Base-by-base conservation (phyloP, 257 asterid species). In the Solanum ossicruentum region DNA sequence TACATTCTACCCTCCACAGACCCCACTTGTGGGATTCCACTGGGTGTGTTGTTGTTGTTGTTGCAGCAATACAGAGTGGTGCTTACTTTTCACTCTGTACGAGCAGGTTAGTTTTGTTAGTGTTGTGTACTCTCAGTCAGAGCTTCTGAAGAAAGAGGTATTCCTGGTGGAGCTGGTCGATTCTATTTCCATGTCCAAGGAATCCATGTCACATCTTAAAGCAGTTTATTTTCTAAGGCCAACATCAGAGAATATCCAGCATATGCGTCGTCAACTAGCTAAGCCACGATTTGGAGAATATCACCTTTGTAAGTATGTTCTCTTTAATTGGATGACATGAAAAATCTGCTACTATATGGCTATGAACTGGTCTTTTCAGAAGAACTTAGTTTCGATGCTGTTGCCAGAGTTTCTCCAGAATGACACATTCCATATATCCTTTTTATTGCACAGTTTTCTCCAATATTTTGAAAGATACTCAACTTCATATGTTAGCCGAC, bases 151-250 rank as follows among this genome's bases (percentile, higher is more conserved):
- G 86, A 96, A 97, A 89, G 98, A 97, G 91, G 99, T 97, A 84
- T 97, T 97, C 86, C 84, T 97, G 87, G 98, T 95, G 90, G 99
- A 97, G 86, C 91, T 94, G 71, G 91, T 97, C 72, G 98, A 97
- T 90, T 97, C 99, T 60, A 94, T 94, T 88, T 89, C 97, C 55
- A 93, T 90, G 98, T 95, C 99, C 7, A 97, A 92, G 88, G 99
- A 97, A 88, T 93, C 97, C 63, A 97, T 97, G 99, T 91, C 97
- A 7, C 99, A 97, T 88, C 97, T 97, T 21, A 97, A 97, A 93
- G 99, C 99, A 58, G 96, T 97, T 85, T 97, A 91, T 91, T 97
- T 97, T 90, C 92, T 97, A 80, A 97, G 98, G 81, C 98, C 99
- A 55, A 95, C 95, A 10, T 84, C 98, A 43, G 97, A 93, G 84